These are phyloP conservation scores for Sarocladiaceae sp. DNA, from an alignment of 2,329 filamentous ascomycete species.

Conservation along the genomic window DNA sequence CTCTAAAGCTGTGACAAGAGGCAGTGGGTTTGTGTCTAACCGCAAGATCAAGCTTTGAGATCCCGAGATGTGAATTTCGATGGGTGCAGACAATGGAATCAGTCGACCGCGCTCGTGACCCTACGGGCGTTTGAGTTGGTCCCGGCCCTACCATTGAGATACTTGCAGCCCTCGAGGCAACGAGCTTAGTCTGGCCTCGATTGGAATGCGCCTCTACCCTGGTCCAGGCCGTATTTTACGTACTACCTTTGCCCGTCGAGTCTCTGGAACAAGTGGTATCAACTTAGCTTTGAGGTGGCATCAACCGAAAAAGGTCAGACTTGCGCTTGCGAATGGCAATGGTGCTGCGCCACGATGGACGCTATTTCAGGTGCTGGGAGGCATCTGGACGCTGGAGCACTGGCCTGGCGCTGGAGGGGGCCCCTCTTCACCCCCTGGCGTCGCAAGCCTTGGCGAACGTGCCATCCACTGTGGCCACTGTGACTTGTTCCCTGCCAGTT, in stretches of 20 bases:
- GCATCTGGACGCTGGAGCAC: not conserved
- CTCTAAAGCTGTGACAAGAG: not conserved
- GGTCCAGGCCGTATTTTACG: not conserved
- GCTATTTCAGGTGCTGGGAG: not conserved
- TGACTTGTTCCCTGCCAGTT: not conserved
- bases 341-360: slow-evolving; percentile 4
- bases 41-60: not conserved
- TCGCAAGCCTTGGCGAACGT: too few relatives aligned
- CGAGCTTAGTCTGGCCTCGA: too few relatives aligned
- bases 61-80: not conserved
- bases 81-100: not conserved
- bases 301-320: not conserved
- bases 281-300: not conserved
- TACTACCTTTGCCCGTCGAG: not conserved
- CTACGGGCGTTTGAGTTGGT: too few relatives aligned
- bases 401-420: not conserved
- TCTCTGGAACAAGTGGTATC: not conserved
- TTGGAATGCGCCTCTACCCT: not conserved
- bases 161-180: too few relatives aligned
- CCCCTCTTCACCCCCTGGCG: not conserved
- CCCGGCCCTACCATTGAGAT: too few relatives aligned
- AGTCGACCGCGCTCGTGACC: too few relatives aligned
- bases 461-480: too few relatives aligned
- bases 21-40: not conserved
- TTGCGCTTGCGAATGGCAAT: not conserved